Base-by-base conservation (phyloP, 2,329 filamentous ascomycete genomes). In the Sclerotinia borealis region DNA sequence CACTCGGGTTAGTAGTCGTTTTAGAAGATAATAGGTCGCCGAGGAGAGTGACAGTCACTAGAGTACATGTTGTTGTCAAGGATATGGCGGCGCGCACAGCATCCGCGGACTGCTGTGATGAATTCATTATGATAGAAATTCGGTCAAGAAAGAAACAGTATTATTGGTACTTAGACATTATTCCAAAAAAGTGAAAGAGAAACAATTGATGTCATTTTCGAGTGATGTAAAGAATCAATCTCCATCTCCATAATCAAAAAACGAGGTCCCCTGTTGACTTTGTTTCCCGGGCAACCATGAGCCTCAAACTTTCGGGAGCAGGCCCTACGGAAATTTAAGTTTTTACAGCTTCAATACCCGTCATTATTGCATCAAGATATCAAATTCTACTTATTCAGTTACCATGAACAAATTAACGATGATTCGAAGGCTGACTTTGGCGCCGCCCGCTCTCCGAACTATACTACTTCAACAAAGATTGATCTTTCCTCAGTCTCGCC, bases 41-140 rank as follows among this genome's bases (percentile, higher is more conserved):
- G 61, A 85, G 76, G 27, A 77, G 71, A 52, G 75, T 72, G 6
- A 78, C 75, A 2, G 79, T 83, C 13, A 77, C 71, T 17, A 78
- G 73, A 36, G 80, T 78, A 68, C 81, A 84, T 69, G 80, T 81
- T 59, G 79, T 72, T 68, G 77, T 76, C 25, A 79, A 79, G 56
- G 74, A 71, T 45, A 83, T 75, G 59, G 80, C 78, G 68, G 72
- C 73, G 71, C 79, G 81, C 71, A 83, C 76, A 63, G 75, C 77
- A 64, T 81, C 79, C 68, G 77, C 77, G 67, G 78, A 77, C 63
- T 73, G 67, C 67, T 75, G 72, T 59, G 74, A 64, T 48, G 76
- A 74, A 69, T 75, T 73, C 78, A 80, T 80, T 70, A 69, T 70
- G 68, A 70, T 69, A 69, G 41, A 62, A 64, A 54, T 45, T 59